Base-by-base conservation (phyloP, 768 basidiomycete genomes). In the Leccinum ochraceum region DNA sequence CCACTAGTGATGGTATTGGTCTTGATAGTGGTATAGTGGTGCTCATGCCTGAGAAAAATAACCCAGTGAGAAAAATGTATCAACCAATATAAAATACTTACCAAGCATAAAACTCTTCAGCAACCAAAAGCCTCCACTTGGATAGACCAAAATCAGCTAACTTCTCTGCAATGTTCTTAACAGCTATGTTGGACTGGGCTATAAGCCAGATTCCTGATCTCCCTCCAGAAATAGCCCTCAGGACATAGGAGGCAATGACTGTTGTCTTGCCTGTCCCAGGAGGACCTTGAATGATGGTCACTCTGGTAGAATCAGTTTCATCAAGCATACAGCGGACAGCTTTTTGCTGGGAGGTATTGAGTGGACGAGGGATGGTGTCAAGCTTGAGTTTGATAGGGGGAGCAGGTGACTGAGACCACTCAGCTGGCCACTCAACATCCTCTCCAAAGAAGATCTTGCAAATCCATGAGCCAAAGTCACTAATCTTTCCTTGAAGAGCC, bases 81-180 rank as follows among this genome's bases (percentile, higher is more conserved):
- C 30, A 42, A 14, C 11, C 28, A 42, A 55, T 20, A 54, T 1
- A 49, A 59, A 53, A 44, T 4, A 70, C 81, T 70, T 65, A 90
- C 90, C 91, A 92, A 69, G 71, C 72, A 63, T 84, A 80, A 67
- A 93, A 94, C 1, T 87, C 83, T 75, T 67, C 75, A 1, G 92
- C 88, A n/a, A 93, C 87, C 3, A 94, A 69, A 2, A 94, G 77
- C 61, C 77, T 85, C 82, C 86, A 94, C 9, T 81, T 64, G 3
- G 64, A 49, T 60, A 90, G 83, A 0, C 75, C 79, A 67, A 82
- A 76, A 8, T 79, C 72, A n/a, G 78, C 72, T 17, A 94, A 75
- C 75, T 92, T 91, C 67, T 90, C 88, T 56, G 90, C 92, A 75
- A 94, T 93, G 65, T 94, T 94, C 73, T 92, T 93, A 22, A 94